These are phyloP conservation scores for Phialophora expanda DNA, from an alignment of 2,329 filamentous ascomycete species.

Conservation along the genomic window DNA sequence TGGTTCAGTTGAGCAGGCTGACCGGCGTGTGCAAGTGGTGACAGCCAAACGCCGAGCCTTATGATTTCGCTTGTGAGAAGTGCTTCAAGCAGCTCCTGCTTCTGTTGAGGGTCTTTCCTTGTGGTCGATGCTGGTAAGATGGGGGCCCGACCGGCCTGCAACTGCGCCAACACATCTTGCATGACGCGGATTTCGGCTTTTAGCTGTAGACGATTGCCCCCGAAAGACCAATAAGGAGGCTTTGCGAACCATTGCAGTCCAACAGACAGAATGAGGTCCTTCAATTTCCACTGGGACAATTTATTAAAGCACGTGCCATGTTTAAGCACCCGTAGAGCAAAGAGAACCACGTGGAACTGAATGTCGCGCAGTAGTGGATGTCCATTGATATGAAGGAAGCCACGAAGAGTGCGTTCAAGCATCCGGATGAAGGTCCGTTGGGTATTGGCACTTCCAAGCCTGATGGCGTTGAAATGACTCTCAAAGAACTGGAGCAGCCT, in stretches of 20 bases:
- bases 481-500: constrained; percentile 85
- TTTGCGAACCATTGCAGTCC: constrained; percentile 87
- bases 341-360: constrained; percentile 85
- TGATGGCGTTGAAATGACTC: constrained; percentile 92
- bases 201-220: constrained; percentile 88
- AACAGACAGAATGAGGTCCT: constrained; percentile 85
- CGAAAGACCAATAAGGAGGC: constrained; percentile 88
- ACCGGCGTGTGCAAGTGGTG: constrained; percentile 68
- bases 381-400: constrained; percentile 70
- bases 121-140: constrained; percentile 57
- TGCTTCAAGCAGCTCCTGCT: constrained; percentile 80
- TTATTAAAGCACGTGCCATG: constrained; percentile 69
- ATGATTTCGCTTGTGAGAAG: constrained; percentile 84
- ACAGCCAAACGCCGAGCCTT: constrained; percentile 86
- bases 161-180: constrained; percentile 70
- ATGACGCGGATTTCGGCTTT: constrained; percentile 89
- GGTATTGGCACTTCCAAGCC: constrained; percentile 80
- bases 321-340: constrained; percentile 77
- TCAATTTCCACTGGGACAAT: constrained; percentile 77
- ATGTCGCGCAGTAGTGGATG: constrained; percentile 91
- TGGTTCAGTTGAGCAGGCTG: constrained; percentile 24
- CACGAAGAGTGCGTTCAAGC: constrained; percentile 76
- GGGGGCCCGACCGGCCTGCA: constrained; percentile 69
- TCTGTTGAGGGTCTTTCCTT: constrained; percentile 71
- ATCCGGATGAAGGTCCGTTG: constrained; percentile 82